Conservation (phyloP, 139 green algal genomes). For the Coelastrella sp. region DNA sequence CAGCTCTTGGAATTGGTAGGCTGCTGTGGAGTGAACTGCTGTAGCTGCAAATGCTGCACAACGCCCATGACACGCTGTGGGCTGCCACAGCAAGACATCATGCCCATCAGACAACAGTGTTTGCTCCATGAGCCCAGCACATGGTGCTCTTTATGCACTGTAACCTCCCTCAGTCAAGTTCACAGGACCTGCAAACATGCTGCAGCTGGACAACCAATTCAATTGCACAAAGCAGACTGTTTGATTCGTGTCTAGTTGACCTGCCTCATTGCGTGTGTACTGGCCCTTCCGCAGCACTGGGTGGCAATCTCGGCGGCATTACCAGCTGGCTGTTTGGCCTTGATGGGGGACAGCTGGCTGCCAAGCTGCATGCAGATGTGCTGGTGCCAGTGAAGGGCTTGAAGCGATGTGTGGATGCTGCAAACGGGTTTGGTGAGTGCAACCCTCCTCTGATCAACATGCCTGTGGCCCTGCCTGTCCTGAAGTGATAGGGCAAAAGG, state of each 20-base stretch:
- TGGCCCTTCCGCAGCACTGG: slow-evolving; percentile 71
- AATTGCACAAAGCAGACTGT: too few species aligned
- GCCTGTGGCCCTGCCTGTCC: too few species aligned
- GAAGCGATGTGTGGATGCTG: slow-evolving; percentile 81
- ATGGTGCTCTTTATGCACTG: too few species aligned
- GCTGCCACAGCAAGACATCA: too few species aligned
- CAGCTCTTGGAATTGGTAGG: slow-evolving; percentile 57
- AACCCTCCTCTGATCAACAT: background rate
- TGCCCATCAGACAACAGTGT: background rate
- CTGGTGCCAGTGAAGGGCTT: slow-evolving; percentile 82
- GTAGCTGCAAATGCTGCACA: too few species aligned
- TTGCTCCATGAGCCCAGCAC: background rate
- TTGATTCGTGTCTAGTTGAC: too few species aligned
- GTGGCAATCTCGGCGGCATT: slow-evolving; percentile 84
- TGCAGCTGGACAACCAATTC: too few species aligned
- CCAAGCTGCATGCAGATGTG: slow-evolving; percentile 70
- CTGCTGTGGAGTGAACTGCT: too few species aligned
- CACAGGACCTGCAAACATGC: too few species aligned
- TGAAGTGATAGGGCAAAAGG: too few species aligned
- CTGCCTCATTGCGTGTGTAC: background rate
- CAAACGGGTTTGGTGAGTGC: slow-evolving; percentile 76
- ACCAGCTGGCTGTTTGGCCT: slow-evolving; percentile 81
- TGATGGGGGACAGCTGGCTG: slow-evolving; percentile 69
- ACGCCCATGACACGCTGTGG: too few species aligned
- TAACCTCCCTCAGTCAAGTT: too few species aligned